phyloP scores from a whole-genome alignment of 2,329 filamentous ascomycete genomes.

The Aotearoamyces nothofagi region DNA sequence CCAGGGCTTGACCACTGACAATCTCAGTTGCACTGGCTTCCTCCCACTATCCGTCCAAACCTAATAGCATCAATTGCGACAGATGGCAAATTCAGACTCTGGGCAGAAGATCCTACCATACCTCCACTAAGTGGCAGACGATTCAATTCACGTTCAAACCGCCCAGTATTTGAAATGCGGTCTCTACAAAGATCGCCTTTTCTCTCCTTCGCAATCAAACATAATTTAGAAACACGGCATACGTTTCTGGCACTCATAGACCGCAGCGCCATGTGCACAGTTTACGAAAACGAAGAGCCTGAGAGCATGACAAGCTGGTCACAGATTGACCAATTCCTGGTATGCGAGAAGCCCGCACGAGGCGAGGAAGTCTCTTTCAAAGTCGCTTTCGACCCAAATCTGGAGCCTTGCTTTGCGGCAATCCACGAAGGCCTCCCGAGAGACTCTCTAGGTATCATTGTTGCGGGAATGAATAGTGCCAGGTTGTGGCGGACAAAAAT shows the following conservation, averaged over 20 bases:
- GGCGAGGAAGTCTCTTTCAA: slow-evolving; percentile 81
- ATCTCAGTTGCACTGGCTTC: slow-evolving; percentile 75
- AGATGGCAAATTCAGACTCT: slow-evolving; percentile 81
- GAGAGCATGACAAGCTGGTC: slow-evolving; percentile 68
- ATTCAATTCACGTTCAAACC: slow-evolving; percentile 61
- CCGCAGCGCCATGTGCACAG: slow-evolving; percentile 61
- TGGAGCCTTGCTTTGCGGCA: slow-evolving; percentile 62
- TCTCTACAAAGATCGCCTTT: slow-evolving; percentile 28
- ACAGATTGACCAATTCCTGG: slow-evolving; percentile 59
- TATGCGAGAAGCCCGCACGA: slow-evolving; percentile 54
- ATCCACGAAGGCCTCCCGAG: slow-evolving; percentile 67
- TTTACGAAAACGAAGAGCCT: slow-evolving; percentile 76
- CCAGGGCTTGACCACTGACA: slow-evolving; percentile 9
- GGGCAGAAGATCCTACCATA: slow-evolving; percentile 79
- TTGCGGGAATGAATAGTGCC: slow-evolving; percentile 73
- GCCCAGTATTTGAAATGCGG: slow-evolving; percentile 27
- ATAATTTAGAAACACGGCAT: slow-evolving; percentile 63
- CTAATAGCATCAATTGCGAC: slow-evolving; percentile 78
- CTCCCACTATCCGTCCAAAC: slow-evolving; percentile 72
- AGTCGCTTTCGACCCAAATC: slow-evolving; percentile 78
- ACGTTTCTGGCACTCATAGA: slow-evolving; percentile 78
- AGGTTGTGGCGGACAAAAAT: slow-evolving; percentile 68
- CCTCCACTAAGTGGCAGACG: slow-evolving; percentile 58
- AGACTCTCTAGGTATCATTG: slow-evolving; percentile 67
- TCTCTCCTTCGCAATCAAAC: slow-evolving; percentile 71